phyloP scores from a whole-genome alignment of 768 basidiomycete genomes.

The Psilocybe cubensis region DNA sequence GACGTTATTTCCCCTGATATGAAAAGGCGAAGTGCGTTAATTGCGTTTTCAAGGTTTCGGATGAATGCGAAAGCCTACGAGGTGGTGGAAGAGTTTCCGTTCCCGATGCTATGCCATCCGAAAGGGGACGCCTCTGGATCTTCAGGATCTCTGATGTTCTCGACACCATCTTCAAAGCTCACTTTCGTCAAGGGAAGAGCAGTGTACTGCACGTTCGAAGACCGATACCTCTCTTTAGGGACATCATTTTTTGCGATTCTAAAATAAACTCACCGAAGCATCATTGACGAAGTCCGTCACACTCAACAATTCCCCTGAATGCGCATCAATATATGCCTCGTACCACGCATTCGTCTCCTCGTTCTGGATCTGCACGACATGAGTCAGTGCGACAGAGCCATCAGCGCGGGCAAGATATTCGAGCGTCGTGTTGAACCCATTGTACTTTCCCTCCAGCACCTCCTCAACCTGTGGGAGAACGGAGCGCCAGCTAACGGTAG shows the following conservation, averaged over 20 bases:
- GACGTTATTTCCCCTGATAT: slow-evolving; percentile 38
- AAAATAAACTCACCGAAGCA: slow-evolving; percentile 34
- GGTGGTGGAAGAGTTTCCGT: slow-evolving; percentile 12
- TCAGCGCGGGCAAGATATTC: slow-evolving; percentile 42
- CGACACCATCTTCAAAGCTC: slow-evolving; percentile 49
- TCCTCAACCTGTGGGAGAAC: slow-evolving; percentile 43
- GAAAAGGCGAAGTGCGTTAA: background rate
- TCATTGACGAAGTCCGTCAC: slow-evolving; percentile 55
- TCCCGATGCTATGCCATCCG: slow-evolving; percentile 48
- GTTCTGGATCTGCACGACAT: slow-evolving; percentile 36
- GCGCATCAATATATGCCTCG: slow-evolving; percentile 60
- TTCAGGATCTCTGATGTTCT: slow-evolving; percentile 50
- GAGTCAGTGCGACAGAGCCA: slow-evolving; percentile 37
- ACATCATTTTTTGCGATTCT: too few relatives aligned
- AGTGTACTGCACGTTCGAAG: too few relatives aligned
- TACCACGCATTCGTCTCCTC: slow-evolving; percentile 43
- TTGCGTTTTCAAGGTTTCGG: background rate
- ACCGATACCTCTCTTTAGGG: too few relatives aligned
- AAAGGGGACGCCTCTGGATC: slow-evolving; percentile 50
- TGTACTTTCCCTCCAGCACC: slow-evolving; percentile 39
- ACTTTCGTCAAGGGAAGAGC: slow-evolving; percentile 53
- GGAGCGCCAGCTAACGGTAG: slow-evolving; percentile 34
- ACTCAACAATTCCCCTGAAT: slow-evolving; percentile 45
- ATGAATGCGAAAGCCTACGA: slow-evolving; percentile 2
- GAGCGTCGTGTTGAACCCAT: slow-evolving; percentile 36